These are phyloP conservation scores for Lepiota subincarnata DNA, from an alignment of 768 basidiomycete genomes.

Conservation along the genomic window DNA sequence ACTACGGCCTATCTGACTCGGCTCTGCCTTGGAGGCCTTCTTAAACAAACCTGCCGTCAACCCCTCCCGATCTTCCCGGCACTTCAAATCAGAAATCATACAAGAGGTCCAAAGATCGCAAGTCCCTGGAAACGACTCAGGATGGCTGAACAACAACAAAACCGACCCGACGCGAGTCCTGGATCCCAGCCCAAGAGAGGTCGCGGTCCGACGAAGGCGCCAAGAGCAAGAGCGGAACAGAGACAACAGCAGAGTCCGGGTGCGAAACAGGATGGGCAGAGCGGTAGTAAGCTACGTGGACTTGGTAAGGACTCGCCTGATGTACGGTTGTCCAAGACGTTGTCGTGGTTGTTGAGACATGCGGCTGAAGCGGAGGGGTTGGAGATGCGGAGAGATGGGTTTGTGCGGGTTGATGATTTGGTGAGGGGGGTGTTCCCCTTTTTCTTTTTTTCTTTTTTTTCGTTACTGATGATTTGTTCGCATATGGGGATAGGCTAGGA, in stretches of 20 bases:
- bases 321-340: conserved; percentile 74
- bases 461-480: background rate
- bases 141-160: background rate
- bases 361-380: conserved; percentile 76
- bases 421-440: conserved; percentile 49
- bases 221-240: background rate
- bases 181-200: too few relatives aligned
- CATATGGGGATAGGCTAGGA: background rate
- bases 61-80: background rate
- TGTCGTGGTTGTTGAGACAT: conserved; percentile 85
- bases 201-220: too few relatives aligned
- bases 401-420: conserved; percentile 74
- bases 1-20: too few relatives aligned
- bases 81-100: background rate
- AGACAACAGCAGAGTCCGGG: conserved; percentile 5
- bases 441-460: background rate
- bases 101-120: background rate
- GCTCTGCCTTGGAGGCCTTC: too few relatives aligned
- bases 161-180: background rate
- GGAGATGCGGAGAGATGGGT: conserved; percentile 79
- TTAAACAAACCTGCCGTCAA: too few relatives aligned
- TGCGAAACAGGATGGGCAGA: background rate
- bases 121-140: background rate
- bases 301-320: conserved; percentile 60
- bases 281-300: conserved; percentile 52